These are phyloP conservation scores for Chlorociboria aeruginascens DNA, from an alignment of 495 filamentous ascomycete species.

Conservation along the genomic window DNA sequence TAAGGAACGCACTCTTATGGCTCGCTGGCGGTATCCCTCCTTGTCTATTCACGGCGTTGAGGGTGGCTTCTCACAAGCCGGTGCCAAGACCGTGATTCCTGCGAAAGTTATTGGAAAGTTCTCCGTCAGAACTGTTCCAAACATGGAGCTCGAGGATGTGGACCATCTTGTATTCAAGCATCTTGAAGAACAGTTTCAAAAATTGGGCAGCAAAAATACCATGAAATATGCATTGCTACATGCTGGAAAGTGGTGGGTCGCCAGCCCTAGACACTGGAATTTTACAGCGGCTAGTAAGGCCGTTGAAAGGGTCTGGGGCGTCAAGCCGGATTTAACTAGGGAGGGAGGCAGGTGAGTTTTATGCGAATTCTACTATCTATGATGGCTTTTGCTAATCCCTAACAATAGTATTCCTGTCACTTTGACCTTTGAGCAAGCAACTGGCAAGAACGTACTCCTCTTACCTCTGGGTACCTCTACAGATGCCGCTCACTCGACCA, in stretches of 20 bases:
- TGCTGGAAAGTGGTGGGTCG: constrained; percentile 96
- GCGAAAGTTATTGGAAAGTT: constrained; percentile 98
- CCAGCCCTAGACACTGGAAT: constrained; percentile 96
- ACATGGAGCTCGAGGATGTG: constrained; percentile 90
- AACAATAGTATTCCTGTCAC: constrained; percentile 77
- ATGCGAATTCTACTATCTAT: not conserved
- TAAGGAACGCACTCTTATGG: constrained; percentile 87
- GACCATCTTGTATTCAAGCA: constrained; percentile 72
- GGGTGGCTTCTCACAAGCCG: constrained; percentile 85
- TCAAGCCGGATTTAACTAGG: constrained; percentile 88
- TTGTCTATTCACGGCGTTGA: constrained; percentile 95
- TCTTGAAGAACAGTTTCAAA: constrained; percentile 66
- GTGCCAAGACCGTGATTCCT: constrained; percentile 97
- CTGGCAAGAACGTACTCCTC: constrained; percentile 94
- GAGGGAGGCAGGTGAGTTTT: constrained; percentile 77
- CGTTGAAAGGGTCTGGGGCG: constrained; percentile 80
- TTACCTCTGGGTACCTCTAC: constrained; percentile 95
- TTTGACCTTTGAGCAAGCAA: constrained; percentile 92
- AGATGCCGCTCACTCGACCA: constrained; percentile 92
- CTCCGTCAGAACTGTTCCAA: constrained; percentile 89
- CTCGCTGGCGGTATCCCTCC: constrained; percentile 85
- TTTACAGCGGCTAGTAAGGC: constrained; percentile 88
- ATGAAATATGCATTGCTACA: constrained; percentile 72
- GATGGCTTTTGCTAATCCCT: constrained; percentile 4
- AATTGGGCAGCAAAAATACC: constrained; percentile 81